Percentiles rank a stretch among this genome's conserved stretches.
Evolutionary conservation across 176 grass and related monocot genomes (phyloP).

Genomic region (Ensete glaucum): DNA sequence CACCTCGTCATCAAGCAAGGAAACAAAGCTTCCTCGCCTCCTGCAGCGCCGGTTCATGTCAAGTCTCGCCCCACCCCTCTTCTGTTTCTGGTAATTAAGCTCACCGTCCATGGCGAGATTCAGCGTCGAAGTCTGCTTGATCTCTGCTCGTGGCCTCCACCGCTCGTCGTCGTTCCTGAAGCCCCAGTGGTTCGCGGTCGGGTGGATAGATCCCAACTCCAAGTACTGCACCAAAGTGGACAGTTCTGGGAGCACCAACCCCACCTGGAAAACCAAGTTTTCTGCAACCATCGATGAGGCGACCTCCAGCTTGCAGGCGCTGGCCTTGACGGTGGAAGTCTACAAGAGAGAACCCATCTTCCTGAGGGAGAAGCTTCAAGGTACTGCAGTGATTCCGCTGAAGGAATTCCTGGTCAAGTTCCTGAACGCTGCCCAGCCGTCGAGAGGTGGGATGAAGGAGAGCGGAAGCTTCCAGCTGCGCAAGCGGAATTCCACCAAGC

Average conservation of each 20-base stretch:
- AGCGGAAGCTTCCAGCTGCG: slow-evolving; percentile 69
- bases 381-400: slow-evolving; percentile 46
- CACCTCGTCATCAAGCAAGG: background rate
- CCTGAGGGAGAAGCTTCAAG: slow-evolving; percentile 66
- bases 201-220: slow-evolving; percentile 46
- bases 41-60: background rate
- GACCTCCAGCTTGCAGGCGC: slow-evolving; percentile 12
- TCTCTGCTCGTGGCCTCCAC: slow-evolving; percentile 48
- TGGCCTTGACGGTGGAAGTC: slow-evolving; percentile 63
- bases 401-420: slow-evolving; percentile 58
- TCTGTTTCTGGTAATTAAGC: background rate
- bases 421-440: slow-evolving; percentile 6
- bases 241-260: slow-evolving; percentile 40
- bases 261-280: slow-evolving; percentile 83
- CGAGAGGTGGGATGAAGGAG: slow-evolving; percentile 30
- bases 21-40: background rate
- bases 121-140: slow-evolving; percentile 55
- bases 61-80: background rate
- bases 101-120: slow-evolving; percentile 33
- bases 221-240: slow-evolving; percentile 94
- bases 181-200: slow-evolving; percentile 59
- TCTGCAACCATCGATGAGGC: slow-evolving; percentile 24
- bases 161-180: slow-evolving; percentile 39
- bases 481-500: slow-evolving; percentile 56
- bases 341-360: slow-evolving; percentile 84